phyloP scores from a whole-genome alignment of 108 stramenopile genomes.

The Chaetoceros tenuissimus region DNA sequence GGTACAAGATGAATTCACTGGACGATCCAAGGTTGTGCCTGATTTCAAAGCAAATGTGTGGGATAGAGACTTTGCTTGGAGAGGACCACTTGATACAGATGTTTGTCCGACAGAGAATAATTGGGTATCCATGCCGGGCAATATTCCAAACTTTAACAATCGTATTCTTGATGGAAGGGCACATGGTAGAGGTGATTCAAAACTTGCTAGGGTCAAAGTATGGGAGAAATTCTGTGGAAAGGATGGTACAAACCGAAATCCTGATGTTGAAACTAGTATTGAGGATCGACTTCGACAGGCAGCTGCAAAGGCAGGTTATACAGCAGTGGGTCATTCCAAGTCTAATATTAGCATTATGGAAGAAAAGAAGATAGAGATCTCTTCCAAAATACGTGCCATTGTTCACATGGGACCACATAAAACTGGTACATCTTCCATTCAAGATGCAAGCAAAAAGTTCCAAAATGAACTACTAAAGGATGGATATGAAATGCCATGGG shows the following conservation, averaged over 20 bases:
- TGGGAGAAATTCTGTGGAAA: neutral
- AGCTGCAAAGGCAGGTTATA: too few relatives aligned
- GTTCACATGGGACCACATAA: neutral
- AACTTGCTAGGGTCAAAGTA: neutral
- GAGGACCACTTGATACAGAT: slow-evolving; percentile 26
- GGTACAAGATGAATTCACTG: slow-evolving; percentile 18
- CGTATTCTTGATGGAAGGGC: neutral
- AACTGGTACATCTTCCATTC: neutral
- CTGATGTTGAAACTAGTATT: neutral
- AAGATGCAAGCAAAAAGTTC: neutral
- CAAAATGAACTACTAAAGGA: neutral
- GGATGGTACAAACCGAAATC: neutral
- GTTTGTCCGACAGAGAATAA: slow-evolving; percentile 27
- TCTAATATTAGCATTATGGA: too few relatives aligned
- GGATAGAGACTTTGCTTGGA: slow-evolving; percentile 51
- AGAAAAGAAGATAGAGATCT: too few relatives aligned
- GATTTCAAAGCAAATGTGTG: slow-evolving; percentile 38
- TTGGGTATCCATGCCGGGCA: slow-evolving; percentile 45
- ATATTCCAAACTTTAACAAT: neutral
- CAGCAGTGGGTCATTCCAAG: too few relatives aligned
- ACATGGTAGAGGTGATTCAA: neutral
- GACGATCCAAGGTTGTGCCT: slow-evolving; percentile 16
- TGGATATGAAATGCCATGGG: neutral
- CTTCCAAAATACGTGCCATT: too few relatives aligned
- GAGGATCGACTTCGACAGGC: neutral